Evolutionary conservation across 2,329 filamentous ascomycete genomes (phyloP).

Genomic region (Paecilomyces variotii): DNA sequence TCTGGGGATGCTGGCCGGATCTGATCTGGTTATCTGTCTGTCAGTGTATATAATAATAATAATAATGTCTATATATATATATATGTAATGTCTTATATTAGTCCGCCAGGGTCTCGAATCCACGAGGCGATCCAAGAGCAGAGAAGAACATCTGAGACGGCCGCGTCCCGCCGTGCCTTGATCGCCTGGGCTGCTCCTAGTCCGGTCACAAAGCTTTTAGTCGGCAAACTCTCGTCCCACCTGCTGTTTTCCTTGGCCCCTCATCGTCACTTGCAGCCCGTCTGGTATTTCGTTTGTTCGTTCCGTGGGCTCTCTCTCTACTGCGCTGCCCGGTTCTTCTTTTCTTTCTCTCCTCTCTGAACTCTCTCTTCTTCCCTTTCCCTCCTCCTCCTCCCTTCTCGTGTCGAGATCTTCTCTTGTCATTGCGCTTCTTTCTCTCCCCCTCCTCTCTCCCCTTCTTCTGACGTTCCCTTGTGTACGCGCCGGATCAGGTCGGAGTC

Average conservation of each 20-base stretch:
- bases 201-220: conserved; percentile 1
- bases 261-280: conserved; percentile 9
- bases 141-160: not conserved
- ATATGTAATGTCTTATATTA: too few species aligned
- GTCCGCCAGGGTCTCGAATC: too few species aligned
- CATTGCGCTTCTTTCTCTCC: conserved; percentile 3
- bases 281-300: conserved; percentile 15
- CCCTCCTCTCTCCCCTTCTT: conserved; percentile 8
- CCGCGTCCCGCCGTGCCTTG: conserved; percentile 2
- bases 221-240: conserved; percentile 17
- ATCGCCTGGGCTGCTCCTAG: not conserved
- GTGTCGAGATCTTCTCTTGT: conserved; percentile 4
- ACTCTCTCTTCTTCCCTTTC: conserved; percentile 9
- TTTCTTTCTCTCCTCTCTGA: conserved; percentile 7
- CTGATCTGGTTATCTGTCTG: too few species aligned
- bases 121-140: not conserved
- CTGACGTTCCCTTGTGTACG: conserved; percentile 13
- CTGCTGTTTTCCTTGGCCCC: conserved; percentile 9
- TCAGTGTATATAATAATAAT: too few species aligned
- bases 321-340: conserved; percentile 9
- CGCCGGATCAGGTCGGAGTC: conserved; percentile 21
- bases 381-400: conserved; percentile 9
- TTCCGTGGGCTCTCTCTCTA: conserved; percentile 7
- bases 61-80: too few species aligned
- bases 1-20: too few species aligned